Evolutionary conservation across 2,329 filamentous ascomycete species (phyloP).

Genomic region (Colletotrichum eremochloae): DNA sequence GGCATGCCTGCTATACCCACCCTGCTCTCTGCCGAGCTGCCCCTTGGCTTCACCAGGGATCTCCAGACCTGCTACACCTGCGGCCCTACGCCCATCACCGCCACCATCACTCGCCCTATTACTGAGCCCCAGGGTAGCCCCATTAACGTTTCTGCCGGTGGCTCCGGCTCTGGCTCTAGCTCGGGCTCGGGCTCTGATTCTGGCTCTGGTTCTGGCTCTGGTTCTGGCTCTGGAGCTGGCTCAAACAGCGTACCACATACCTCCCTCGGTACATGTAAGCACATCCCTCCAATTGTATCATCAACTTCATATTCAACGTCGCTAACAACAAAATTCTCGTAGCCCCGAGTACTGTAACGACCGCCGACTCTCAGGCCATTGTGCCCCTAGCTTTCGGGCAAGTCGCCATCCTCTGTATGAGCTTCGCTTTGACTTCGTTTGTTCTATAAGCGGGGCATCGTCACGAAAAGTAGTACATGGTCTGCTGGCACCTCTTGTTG

Average conservation of each 20-base stretch:
- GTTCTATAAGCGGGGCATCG: neutral
- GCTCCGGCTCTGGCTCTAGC: neutral
- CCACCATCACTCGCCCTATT: neutral
- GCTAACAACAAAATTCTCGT: neutral
- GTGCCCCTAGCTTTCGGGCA: neutral
- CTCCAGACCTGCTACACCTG: constrained; percentile 12
- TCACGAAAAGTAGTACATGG: neutral
- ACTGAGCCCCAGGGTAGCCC: neutral
- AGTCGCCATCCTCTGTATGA: neutral
- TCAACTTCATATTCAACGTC: neutral
- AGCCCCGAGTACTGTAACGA: neutral
- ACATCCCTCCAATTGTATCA: neutral
- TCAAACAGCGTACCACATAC: neutral
- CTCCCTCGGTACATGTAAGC: neutral
- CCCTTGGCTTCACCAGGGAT: constrained; percentile 5
- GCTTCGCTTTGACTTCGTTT: neutral
- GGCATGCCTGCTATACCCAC: neutral
- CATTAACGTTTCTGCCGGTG: neutral
- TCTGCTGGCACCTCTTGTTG: neutral
- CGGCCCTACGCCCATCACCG: neutral
- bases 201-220: neutral
- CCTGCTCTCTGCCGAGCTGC: neutral
- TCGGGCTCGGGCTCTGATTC: neutral
- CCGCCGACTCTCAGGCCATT: neutral
- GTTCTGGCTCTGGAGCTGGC: neutral